Evolutionary conservation across 2,329 filamentous ascomycete genomes (phyloP).

Genomic region (Pyricularia grisea): DNA sequence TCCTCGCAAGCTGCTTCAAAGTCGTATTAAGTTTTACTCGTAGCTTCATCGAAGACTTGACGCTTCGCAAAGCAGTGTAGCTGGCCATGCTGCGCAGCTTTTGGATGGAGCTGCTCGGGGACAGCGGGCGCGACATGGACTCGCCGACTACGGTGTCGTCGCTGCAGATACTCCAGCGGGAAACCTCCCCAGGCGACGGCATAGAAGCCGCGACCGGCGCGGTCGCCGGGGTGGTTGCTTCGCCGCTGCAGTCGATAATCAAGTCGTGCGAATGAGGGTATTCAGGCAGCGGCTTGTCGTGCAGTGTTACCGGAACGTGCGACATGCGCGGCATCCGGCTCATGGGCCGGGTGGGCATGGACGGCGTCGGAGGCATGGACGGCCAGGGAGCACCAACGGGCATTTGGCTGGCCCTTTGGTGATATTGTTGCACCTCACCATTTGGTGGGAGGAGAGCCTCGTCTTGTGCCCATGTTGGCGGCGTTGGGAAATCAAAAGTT

Average conservation of each 20-base stretch:
- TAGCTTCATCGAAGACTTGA: not conserved
- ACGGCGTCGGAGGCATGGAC: no score
- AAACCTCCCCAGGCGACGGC: not conserved
- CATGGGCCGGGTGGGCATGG: not conserved
- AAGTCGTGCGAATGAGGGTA: not conserved
- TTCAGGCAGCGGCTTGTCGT: not conserved
- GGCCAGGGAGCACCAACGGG: not conserved
- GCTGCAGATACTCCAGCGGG: constrained; percentile 4
- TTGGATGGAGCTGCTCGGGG: constrained; percentile 2
- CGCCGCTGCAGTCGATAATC: not conserved
- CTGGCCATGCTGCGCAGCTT: constrained; percentile 3
- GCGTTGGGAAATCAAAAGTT: constrained; percentile 3
- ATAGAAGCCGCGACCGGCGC: not conserved
- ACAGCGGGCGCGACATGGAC: not conserved
- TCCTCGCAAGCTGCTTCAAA: not conserved
- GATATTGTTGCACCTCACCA: not conserved
- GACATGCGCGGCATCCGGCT: not conserved
- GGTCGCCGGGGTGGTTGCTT: not conserved
- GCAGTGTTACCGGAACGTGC: not conserved
- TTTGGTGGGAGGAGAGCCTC: not conserved
- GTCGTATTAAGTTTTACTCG: not conserved
- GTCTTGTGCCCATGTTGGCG: not conserved
- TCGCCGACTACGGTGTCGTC: not conserved
- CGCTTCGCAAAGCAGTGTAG: not conserved
- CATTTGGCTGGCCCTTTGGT: not conserved